Evolutionary conservation across 2,329 filamentous ascomycete species (phyloP).

Genomic region (Seiridium unicorne): DNA sequence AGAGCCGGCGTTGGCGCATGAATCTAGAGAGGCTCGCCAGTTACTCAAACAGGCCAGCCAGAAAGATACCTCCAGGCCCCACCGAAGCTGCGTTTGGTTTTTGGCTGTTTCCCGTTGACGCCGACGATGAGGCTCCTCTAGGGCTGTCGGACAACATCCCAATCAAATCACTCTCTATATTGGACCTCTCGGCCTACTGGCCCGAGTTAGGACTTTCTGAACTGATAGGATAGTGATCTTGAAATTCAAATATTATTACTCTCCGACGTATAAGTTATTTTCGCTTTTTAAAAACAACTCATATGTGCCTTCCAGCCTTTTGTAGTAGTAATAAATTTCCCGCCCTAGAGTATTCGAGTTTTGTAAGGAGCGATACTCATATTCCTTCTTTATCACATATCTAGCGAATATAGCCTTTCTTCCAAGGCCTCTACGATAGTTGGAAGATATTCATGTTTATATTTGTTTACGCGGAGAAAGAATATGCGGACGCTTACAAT

Average conservation of each 20-base stretch:
- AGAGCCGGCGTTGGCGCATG: not conserved
- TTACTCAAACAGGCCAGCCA: not conserved
- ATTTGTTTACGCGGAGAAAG: too few species aligned
- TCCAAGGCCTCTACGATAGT: too few species aligned
- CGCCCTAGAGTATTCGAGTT: not conserved
- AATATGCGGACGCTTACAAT: too few species aligned
- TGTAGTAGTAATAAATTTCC: not conserved
- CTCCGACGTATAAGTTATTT: not conserved
- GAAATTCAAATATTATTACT: not conserved
- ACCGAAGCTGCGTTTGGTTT: not conserved
- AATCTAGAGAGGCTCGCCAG: not conserved
- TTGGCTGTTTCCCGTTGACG: not conserved
- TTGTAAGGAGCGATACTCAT: not conserved
- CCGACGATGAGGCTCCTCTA: not conserved
- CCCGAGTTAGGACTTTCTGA: not conserved
- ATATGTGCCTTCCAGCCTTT: not conserved
- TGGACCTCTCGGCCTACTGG: not conserved
- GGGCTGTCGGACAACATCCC: not conserved
- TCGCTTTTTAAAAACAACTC: not conserved
- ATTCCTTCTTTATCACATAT: not conserved
- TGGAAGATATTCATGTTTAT: too few species aligned
- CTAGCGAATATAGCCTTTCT: not conserved
- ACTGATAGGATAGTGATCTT: not conserved
- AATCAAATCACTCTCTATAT: not conserved
- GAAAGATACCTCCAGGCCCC: not conserved